A percentile compares a stretch with the other conserved stretches of the same genome.
Evolutionary conservation across 371 early-diverging fungal genomes (phyloP).

Genomic region (Lichtheimia ornata): DNA sequence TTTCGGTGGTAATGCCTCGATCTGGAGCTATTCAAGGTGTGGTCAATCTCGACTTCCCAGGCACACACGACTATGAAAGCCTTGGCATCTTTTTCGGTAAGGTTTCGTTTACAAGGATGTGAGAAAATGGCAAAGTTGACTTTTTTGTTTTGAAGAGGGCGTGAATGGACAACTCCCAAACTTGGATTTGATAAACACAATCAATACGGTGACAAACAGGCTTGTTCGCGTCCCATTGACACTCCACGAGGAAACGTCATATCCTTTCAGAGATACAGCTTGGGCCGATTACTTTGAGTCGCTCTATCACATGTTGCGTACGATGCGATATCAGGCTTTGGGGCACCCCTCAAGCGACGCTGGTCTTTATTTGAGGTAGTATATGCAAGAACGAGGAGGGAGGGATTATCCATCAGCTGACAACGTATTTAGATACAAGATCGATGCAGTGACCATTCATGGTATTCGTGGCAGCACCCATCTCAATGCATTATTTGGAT

Average conservation of each 20-base stretch:
- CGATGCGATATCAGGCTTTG: conserved; percentile 70
- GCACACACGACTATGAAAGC: conserved; percentile 64
- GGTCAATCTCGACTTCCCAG: conserved; percentile 84
- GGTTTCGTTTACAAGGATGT: not conserved
- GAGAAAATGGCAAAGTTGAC: not conserved
- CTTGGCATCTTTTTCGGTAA: conserved; percentile 82
- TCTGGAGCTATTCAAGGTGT: conserved; percentile 91
- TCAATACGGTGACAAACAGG: conserved; percentile 54
- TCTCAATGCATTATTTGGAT: conserved; percentile 45
- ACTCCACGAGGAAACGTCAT: conserved; percentile 34
- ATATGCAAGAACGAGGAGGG: not conserved
- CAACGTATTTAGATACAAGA: conserved; percentile 64
- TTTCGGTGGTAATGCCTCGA: conserved; percentile 52
- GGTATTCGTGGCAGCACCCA: conserved; percentile 50
- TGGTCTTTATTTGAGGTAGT: conserved; percentile 67
- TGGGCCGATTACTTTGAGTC: conserved; percentile 41
- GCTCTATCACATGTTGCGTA: conserved; percentile 53
- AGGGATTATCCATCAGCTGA: not conserved
- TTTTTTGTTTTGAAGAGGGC: conserved; percentile 62
- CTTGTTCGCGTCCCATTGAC: conserved; percentile 53
- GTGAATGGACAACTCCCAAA: conserved; percentile 94
- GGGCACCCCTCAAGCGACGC: conserved; percentile 75
- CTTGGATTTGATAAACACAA: conserved; percentile 85
- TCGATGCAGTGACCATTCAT: conserved; percentile 82
- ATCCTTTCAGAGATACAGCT: conserved; percentile 17